These are phyloP conservation scores for Ascodesmis nigricans DNA, from an alignment of 495 filamentous ascomycete genomes.

Conservation along the genomic window DNA sequence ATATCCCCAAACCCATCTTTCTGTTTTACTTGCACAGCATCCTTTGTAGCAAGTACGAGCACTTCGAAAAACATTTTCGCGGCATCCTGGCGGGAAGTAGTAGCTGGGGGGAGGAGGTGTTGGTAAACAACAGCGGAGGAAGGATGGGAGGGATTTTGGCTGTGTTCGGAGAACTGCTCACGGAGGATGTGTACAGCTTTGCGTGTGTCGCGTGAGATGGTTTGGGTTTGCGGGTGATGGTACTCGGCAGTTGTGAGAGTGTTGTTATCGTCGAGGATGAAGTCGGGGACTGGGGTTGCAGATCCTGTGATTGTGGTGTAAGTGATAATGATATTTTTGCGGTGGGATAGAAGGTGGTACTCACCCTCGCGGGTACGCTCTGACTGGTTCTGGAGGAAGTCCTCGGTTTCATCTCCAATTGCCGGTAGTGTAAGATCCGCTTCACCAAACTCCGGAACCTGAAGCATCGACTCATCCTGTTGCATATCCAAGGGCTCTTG, in stretches of 20 bases:
- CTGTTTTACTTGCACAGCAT: slow-evolving; percentile 95
- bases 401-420: too few relatives aligned
- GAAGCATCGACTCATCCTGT: slow-evolving; percentile 26
- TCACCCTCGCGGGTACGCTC: too few relatives aligned
- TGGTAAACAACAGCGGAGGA: slow-evolving; percentile 64
- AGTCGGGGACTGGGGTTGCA: slow-evolving; percentile 5
- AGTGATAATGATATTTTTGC: too few relatives aligned
- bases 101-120: slow-evolving; percentile 61
- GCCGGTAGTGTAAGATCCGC: too few relatives aligned
- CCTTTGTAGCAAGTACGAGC: slow-evolving; percentile 86
- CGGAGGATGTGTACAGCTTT: slow-evolving; percentile 89
- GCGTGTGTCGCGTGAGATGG: slow-evolving; percentile 57
- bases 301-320: slow-evolving; percentile 4
- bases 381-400: too few relatives aligned
- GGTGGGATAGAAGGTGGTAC: too few relatives aligned
- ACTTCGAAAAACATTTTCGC: slow-evolving; percentile 99
- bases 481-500: too few relatives aligned
- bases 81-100: slow-evolving; percentile 62
- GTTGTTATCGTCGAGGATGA: slow-evolving; percentile 8
- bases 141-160: too few relatives aligned
- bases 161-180: slow-evolving; percentile 38
- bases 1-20: slow-evolving; percentile 37
- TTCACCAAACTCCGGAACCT: too few relatives aligned
- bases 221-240: too few relatives aligned
- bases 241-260: too few relatives aligned